Base-by-base conservation (phyloP, 257 asterid species). In the Penstemon eatonii region DNA sequence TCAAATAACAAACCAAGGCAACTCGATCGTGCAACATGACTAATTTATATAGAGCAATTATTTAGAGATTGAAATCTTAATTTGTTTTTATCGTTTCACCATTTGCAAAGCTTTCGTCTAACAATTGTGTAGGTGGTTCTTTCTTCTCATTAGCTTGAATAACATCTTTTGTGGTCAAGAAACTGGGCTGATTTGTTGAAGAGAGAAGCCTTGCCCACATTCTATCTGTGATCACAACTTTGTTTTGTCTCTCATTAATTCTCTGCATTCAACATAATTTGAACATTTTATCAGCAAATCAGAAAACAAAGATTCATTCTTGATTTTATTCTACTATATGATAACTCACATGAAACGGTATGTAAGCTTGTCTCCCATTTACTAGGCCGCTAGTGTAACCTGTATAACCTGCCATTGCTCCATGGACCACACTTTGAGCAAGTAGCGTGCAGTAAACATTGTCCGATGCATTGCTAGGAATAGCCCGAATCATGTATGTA, bases 381-480 rank as follows among this genome's bases (percentile, higher is more conserved):
- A 92, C 96, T 5, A 83, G 90, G 62, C 96, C 98, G 4, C 73
- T 84, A 2, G 91, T 86, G 80, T 78, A 88, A 46, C 97, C 97
- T 0, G 98, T 92, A 74, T 85, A 92, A 43, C 98, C 98, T 0
- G 97, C 98, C 98, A 90, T 92, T 2, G 98, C 97, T 82, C 98
- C 97, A 69, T 92, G 98, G 38, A 90, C 90, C 3, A 93, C 96
- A 63, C 92, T 90, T 61, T 92, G 97, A 44, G 98, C 98, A 57
- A 92, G 95, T 73, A 92, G 97, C 4, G 96, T 90, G 87, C 96
- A 90, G 74, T 90, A 90, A 1, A 92, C 96, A 5, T 86, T 92
- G 75, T 92, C 97, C 0, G 97, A 82, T 8, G 98, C 98, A 52
- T 86, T 92, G 81, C 98, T 83, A 0, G 95, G 96, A 70, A 92